A percentile compares a stretch with the other conserved stretches of the same genome.
phyloP scores from a whole-genome alignment of 345 rosid species.

The Cochlearia excelsa region DNA sequence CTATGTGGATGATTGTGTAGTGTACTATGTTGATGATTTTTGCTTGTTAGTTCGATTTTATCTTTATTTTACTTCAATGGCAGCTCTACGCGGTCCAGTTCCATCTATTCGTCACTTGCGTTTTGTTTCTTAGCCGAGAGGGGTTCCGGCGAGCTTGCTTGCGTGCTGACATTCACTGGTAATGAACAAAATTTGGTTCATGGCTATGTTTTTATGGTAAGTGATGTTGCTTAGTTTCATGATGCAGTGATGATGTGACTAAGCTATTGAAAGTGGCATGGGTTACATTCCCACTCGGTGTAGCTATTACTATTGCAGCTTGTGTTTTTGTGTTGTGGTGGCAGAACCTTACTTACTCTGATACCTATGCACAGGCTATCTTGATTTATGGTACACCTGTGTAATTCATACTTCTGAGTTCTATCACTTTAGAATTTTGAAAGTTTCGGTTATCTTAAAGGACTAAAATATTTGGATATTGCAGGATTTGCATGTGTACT shows the following conservation, averaged over 20 bases:
- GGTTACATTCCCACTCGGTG: constrained; percentile 69
- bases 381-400: constrained; percentile 65
- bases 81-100: constrained; percentile 90
- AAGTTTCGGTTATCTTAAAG: neutral
- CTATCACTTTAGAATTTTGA: neutral
- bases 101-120: constrained; percentile 75
- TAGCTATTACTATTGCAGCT: constrained; percentile 53
- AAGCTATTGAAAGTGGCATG: constrained; percentile 79
- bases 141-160: constrained; percentile 89
- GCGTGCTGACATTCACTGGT: constrained; percentile 79
- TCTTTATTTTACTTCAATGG: constrained; percentile 21
- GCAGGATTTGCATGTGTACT: constrained; percentile 80
- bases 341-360: constrained; percentile 63
- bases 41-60: constrained; percentile 11
- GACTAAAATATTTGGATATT: constrained; percentile 18
- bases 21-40: constrained; percentile 9
- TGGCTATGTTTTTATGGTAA: neutral
- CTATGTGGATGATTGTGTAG: neutral
- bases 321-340: constrained; percentile 69
- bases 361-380: constrained; percentile 72
- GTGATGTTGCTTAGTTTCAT: constrained; percentile 19
- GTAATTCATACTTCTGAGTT: constrained; percentile 33
- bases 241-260: constrained; percentile 48
- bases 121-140: constrained; percentile 90
- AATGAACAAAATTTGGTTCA: constrained; percentile 1